Percentiles rank a stretch among this genome's conserved stretches.
Evolutionary conservation across 331 rosid genomes (phyloP).

Genomic region (Quercus phellos): DNA sequence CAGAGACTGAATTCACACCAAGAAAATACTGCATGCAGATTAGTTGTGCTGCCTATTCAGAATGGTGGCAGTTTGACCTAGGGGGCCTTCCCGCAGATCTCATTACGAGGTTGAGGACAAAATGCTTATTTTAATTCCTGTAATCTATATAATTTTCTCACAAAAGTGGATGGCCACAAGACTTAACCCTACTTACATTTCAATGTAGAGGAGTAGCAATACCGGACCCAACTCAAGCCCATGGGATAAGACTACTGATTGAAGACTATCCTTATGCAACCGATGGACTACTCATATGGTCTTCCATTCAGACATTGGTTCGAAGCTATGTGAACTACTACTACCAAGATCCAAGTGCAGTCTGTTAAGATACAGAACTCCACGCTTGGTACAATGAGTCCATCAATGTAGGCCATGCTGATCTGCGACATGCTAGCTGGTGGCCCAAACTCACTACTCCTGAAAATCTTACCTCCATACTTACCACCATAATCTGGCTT

Average conservation of each 20-base stretch:
- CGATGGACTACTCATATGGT: constrained; percentile 24
- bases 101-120: constrained; percentile 19
- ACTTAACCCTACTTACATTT: background rate
- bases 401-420: constrained; percentile 23
- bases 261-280: constrained; percentile 26
- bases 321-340: constrained; percentile 9
- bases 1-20: constrained; percentile 27
- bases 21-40: constrained; percentile 13
- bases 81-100: constrained; percentile 39
- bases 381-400: constrained; percentile 20
- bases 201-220: constrained; percentile 11
- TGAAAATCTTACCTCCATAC: constrained; percentile 9
- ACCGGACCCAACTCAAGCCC: background rate
- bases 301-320: constrained; percentile 20
- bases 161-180: background rate
- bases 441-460: constrained; percentile 22
- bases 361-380: constrained; percentile 18
- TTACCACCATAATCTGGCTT: constrained; percentile 21
- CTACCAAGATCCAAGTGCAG: background rate
- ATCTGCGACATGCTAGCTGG: constrained; percentile 11
- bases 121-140: background rate
- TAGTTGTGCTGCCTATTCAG: constrained; percentile 23
- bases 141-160: background rate
- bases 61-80: constrained; percentile 31
- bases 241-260: constrained; percentile 14